Conservation (phyloP, 805 yeast genomes). For the Yamadazyma paraphyllophila region DNA sequence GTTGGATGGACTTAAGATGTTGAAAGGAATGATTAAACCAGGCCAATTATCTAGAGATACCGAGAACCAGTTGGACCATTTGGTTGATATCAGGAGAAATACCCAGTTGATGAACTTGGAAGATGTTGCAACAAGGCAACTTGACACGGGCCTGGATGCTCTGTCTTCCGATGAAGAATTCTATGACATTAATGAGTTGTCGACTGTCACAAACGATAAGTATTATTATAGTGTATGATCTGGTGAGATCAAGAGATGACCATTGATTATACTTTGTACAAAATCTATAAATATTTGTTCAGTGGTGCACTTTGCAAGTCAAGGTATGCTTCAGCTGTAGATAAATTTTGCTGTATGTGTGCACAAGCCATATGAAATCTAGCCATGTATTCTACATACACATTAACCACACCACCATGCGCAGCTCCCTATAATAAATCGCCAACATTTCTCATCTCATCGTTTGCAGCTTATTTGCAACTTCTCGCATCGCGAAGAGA, state of each 20-base stretch:
- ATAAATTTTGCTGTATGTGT: too few relatives aligned
- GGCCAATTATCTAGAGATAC: conserved; percentile 38
- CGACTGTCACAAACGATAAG: conserved; percentile 12
- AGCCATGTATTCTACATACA: too few relatives aligned
- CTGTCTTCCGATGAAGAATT: conserved; percentile 25
- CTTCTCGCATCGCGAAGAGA: conserved; percentile 2
- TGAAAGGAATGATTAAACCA: conserved; percentile 31
- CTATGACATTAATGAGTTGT: conserved; percentile 19
- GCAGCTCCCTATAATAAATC: too few relatives aligned
- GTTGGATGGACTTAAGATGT: conserved; percentile 72
- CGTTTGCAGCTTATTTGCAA: background rate
- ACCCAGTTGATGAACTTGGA: conserved; percentile 41
- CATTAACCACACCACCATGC: too few relatives aligned
- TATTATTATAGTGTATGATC: conserved; percentile 6
- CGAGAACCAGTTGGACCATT: conserved; percentile 30
- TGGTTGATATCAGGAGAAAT: conserved; percentile 37
- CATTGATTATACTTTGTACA: too few relatives aligned
- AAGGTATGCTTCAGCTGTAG: too few relatives aligned
- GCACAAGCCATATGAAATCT: too few relatives aligned
- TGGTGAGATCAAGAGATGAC: too few relatives aligned
- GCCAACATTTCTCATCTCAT: too few relatives aligned
- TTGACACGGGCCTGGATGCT: conserved; percentile 13
- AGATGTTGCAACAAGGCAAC: conserved; percentile 10
- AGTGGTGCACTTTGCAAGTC: too few relatives aligned
- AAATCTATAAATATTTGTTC: too few relatives aligned